These are phyloP conservation scores for Myochromella boudieri DNA, from an alignment of 768 basidiomycete genomes.

Conservation along the genomic window DNA sequence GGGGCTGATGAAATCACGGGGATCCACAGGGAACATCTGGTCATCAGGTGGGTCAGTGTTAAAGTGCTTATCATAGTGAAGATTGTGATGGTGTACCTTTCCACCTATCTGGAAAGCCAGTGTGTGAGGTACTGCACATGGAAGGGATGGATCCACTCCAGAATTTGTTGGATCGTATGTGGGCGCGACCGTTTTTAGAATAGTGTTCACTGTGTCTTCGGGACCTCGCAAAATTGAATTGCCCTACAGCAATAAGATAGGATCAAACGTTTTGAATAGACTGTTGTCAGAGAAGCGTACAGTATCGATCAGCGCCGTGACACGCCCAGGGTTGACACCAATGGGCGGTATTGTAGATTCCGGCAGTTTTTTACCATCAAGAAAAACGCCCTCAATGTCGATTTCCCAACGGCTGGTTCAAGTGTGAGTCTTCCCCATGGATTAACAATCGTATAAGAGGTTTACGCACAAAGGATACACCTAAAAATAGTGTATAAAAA, in stretches of 20 bases:
- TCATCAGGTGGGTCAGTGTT: not conserved
- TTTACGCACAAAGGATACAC: conserved; percentile 36
- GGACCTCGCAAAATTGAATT: conserved; percentile 75
- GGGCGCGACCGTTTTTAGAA: conserved; percentile 38
- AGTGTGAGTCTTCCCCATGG: not conserved
- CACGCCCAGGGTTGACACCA: conserved; percentile 30
- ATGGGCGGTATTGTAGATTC: conserved; percentile 48
- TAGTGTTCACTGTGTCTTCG: conserved; percentile 56
- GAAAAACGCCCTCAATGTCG: conserved; percentile 61
- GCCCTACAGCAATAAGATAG: conserved; percentile 43
- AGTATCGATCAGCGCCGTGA: conserved; percentile 68
- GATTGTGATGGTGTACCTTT: conserved; percentile 26
- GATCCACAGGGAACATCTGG: conserved; percentile 65
- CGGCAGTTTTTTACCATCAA: conserved; percentile 55
- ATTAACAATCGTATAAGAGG: not conserved
- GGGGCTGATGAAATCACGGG: conserved; percentile 62
- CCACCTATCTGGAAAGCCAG: conserved; percentile 68
- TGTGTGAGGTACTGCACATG: conserved; percentile 55
- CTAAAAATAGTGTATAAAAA: conserved; percentile 13
- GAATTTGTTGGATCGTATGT: conserved; percentile 27
- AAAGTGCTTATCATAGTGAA: not conserved
- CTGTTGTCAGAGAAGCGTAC: conserved; percentile 28
- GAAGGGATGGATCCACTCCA: conserved; percentile 31
- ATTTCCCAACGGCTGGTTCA: conserved; percentile 60
- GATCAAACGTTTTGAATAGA: not conserved